Evolutionary conservation across 202 grass and related monocot genomes (phyloP), one percentile per base, ranked within the genome.

Genomic region (Musa balbisiana): DNA sequence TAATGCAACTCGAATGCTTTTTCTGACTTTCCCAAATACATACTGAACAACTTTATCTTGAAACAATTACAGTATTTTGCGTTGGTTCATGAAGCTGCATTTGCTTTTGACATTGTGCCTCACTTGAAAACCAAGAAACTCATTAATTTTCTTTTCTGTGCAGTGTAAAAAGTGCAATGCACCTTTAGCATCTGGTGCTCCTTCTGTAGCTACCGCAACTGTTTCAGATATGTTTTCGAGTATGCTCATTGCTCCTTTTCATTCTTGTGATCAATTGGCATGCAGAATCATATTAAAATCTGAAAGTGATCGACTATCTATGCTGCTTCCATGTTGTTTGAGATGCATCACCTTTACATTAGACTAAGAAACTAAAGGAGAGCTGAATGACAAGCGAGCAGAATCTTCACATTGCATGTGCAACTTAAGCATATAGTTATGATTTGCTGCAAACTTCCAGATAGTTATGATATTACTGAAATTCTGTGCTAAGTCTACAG

Each of bases 101-200:
- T 24, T 52, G 4, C 17, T 55, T 65, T 68, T 3, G 33, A 43
- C 33, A 1, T 43, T 43, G 33, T 43, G 33, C 33, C 8, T 67
- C 23, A 1, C 1, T 16, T 67, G 21, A 55, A 24, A 54, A 25
- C 23, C 9, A 29, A 50, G 9, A 70, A 22, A 63, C 75, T 55
- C 69, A 55, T 49, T 25, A 81, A 17, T 79, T 29, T 80, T 24
- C 4, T 22, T 65, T 25, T 85, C 5, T 69, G 87, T 80, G 19
- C 89, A 99, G 95, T 94, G 95, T 71, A 99, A 99, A 85, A 86
- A 94, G 73, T 94, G 95, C 67, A 88, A 82, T 87, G 87, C 87
- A 51, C 83, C 85, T 83, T 80, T 92, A 65, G 79, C 89, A 78
- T 88, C 95, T 78, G 83, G 68, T 64, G 72, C 80, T 19, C 76